Conservation (phyloP, 164 flowering plant species). For the Vitis rupestris region DNA sequence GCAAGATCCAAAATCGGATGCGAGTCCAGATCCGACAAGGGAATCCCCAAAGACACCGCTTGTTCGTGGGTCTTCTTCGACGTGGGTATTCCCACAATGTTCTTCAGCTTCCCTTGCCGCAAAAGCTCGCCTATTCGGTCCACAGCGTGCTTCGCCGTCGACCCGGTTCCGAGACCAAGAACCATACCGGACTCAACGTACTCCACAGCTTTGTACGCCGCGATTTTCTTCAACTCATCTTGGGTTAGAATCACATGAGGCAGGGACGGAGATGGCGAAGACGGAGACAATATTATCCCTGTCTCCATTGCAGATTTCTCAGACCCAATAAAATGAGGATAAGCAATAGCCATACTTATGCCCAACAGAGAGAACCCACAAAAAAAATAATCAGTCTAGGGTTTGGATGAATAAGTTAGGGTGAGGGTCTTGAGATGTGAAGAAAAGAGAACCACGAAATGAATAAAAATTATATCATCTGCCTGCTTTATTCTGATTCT, state of each 20-base stretch:
- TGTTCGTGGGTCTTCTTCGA: slow-evolving; percentile 76
- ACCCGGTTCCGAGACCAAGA: slow-evolving; percentile 91
- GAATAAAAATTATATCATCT: not conserved
- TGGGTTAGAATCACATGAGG: slow-evolving; percentile 51
- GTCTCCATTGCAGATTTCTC: slow-evolving; percentile 31
- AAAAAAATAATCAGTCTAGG: not conserved
- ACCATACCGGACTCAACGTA: slow-evolving; percentile 93
- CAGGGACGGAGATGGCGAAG: slow-evolving; percentile 11
- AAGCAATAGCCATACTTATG: slow-evolving; percentile 45
- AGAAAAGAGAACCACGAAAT: not conserved
- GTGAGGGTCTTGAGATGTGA: not conserved
- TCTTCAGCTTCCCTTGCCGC: slow-evolving; percentile 53
- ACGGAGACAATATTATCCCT: slow-evolving; percentile 4
- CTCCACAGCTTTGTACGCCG: slow-evolving; percentile 89
- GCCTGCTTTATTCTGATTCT: not conserved
- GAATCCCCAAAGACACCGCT: slow-evolving; percentile 71
- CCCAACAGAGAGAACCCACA: too few species aligned
- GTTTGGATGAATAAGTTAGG: not conserved
- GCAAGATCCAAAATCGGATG: slow-evolving; percentile 78
- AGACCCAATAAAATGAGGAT: slow-evolving; percentile 27
- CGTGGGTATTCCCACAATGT: slow-evolving; percentile 84
- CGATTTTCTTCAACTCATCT: slow-evolving; percentile 78
- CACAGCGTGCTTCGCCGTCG: slow-evolving; percentile 84
- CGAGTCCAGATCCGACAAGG: slow-evolving; percentile 71
- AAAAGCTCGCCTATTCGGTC: slow-evolving; percentile 70